Evolutionary conservation across 371 early-diverging fungal genomes (phyloP).

Genomic region (Apophysomyces ossiformis): DNA sequence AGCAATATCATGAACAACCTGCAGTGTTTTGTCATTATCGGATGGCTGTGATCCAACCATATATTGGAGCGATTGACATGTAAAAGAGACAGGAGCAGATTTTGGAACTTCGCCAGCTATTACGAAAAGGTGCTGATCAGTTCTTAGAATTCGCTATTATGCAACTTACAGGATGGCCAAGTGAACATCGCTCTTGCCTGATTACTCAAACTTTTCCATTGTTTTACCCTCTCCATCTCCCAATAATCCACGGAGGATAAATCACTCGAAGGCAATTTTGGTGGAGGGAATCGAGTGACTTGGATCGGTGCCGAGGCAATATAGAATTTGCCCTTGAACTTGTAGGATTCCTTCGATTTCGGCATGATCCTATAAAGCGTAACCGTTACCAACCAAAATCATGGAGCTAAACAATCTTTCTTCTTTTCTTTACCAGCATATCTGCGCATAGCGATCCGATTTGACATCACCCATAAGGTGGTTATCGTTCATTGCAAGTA

Average conservation of each 20-base stretch:
- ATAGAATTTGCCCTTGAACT: constrained; percentile 71
- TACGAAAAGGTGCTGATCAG: too few relatives aligned
- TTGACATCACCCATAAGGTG: constrained; percentile 65
- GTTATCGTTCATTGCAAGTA: constrained; percentile 64
- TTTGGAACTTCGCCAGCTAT: constrained; percentile 55
- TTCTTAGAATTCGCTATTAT: neutral
- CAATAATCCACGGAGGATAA: constrained; percentile 65
- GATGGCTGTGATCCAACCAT: constrained; percentile 23
- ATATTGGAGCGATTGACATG: constrained; percentile 59
- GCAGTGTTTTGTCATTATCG: constrained; percentile 10
- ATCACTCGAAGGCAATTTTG: constrained; percentile 47
- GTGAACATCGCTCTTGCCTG: constrained; percentile 66
- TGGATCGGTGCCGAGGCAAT: constrained; percentile 75
- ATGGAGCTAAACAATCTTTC: neutral
- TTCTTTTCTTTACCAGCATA: constrained; percentile 52
- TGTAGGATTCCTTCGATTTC: constrained; percentile 69
- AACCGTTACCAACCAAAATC: constrained; percentile 3
- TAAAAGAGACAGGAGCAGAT: constrained; percentile 52
- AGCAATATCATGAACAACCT: constrained; percentile 67
- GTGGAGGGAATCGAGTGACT: constrained; percentile 73
- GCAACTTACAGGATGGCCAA: constrained; percentile 62
- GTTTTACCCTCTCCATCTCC: constrained; percentile 64
- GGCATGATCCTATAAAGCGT: constrained; percentile 64
- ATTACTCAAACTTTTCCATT: constrained; percentile 63
- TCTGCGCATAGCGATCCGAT: constrained; percentile 57